A percentile compares a stretch with the other conserved stretches of the same genome.
These are phyloP conservation scores for Rehmannia glutinosa DNA, from an alignment of 257 asterid genomes.

Conservation along the genomic window DNA sequence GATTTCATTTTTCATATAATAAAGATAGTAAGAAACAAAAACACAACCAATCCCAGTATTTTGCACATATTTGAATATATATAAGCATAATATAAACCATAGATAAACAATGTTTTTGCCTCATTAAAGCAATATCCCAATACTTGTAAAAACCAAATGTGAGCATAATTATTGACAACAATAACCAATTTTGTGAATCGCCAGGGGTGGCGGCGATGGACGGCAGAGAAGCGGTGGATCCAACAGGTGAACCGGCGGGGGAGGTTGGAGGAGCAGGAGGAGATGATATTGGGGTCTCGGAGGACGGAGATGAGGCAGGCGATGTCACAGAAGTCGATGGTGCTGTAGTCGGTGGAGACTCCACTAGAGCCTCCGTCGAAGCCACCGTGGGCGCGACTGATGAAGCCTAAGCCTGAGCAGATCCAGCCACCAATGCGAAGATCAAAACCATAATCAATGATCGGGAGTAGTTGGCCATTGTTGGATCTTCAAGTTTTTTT, in stretches of 20 bases:
- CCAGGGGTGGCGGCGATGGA: slow-evolving; percentile 33
- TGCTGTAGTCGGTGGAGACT: slow-evolving; percentile 4
- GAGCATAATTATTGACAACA: too few species aligned
- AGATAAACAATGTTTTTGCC: too few species aligned
- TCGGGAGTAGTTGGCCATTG: not conserved
- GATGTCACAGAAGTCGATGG: slow-evolving; percentile 23
- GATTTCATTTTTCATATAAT: too few species aligned
- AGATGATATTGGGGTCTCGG: slow-evolving; percentile 27
- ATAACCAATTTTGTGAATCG: too few species aligned
- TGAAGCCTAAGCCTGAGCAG: slow-evolving; percentile 46
- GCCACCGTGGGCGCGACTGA: slow-evolving; percentile 32
- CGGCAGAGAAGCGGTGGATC: slow-evolving; percentile 21
- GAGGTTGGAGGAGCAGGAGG: slow-evolving; percentile 35
- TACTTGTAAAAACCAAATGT: too few species aligned
- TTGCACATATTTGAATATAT: too few species aligned
- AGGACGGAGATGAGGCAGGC: slow-evolving; percentile 23
- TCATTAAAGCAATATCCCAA: too few species aligned
- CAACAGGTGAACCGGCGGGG: slow-evolving; percentile 27
- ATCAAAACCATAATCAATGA: slow-evolving; percentile 14
- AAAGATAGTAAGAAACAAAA: too few species aligned
- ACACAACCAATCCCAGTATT: too few species aligned
- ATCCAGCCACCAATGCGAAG: slow-evolving; percentile 34
- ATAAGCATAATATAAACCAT: too few species aligned
- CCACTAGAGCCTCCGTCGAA: slow-evolving; percentile 1
- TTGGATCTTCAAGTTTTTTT: not conserved